Base-by-base conservation (phyloP, 2,329 filamentous ascomycete species). In the Penicillium oxalicum region DNA sequence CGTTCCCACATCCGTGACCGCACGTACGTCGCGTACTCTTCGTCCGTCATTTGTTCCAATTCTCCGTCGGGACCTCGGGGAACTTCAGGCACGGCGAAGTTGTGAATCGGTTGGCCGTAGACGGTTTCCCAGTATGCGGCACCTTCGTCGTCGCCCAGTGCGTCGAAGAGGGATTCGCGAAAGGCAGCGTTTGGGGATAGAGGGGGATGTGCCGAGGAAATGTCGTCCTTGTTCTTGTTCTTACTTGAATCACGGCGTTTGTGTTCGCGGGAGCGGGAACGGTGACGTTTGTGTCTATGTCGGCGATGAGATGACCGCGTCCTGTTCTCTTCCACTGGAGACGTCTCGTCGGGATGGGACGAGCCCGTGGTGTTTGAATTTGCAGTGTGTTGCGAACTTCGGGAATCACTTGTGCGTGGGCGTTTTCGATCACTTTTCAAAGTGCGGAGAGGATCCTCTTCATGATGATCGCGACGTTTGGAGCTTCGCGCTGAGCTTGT, bases 121-220 rank as follows among this genome's bases (percentile, higher is more conserved):
- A 98, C 88, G 12, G 82, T 82, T 67, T 96, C 86, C 93, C 93
- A 98, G 73, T 93, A 98, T 6, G 83, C 81, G 2, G 93, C 93
- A 40, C 91, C 93, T 71, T 98, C 93, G 64, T 97, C 91, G 69
- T 98, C 93, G 34, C 90, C 91, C 70, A 98, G 85, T 29, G 93
- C 93, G 68, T 98, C 93, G 71, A 97, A 97, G 4, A 98, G 83
- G 0, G 90, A 95, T 68, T 95, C 88, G 28, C 88, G 84, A 67
- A 98, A 98, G 0, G 91, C 89, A 0, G 79, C 75, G 36, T 89
- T 84, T 0, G 88, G 78, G 57, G 86, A 81, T 12, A 87, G 73
- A 1, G 56, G 50, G 18, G 50, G 38, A 38, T 48, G 26, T 24
- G 43, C 28, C 32, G 32, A 18, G 32, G 35, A 47, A 2, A 33